A percentile compares a stretch with the other conserved stretches of the same genome.
phyloP scores from a whole-genome alignment of 2,329 filamentous ascomycete genomes.

The Calycina herbarum region DNA sequence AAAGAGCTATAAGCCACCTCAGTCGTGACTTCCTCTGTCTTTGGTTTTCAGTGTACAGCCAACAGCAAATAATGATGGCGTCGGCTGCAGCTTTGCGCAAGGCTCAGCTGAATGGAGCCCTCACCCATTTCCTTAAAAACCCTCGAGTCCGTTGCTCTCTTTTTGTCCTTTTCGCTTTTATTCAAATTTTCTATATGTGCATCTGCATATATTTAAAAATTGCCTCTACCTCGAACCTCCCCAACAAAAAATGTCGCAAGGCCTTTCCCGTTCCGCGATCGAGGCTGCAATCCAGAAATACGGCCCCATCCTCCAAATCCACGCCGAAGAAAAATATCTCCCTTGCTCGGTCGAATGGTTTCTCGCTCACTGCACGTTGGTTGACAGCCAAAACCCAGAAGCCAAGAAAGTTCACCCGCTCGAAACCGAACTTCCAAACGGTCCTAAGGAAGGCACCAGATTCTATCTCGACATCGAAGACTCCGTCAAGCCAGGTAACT shows the following conservation, averaged over 20 bases:
- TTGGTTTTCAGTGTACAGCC: not conserved
- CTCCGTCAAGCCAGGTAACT: slow-evolving; percentile 22
- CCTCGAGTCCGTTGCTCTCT: not conserved
- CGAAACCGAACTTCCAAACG: slow-evolving; percentile 21
- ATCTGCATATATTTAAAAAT: slow-evolving; percentile 9
- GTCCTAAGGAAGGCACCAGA: slow-evolving; percentile 24
- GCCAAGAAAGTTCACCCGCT: slow-evolving; percentile 25
- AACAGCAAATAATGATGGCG: not conserved
- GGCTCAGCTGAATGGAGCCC: not conserved
- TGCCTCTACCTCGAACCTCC: not conserved
- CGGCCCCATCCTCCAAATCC: slow-evolving; percentile 21
- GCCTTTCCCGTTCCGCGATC: slow-evolving; percentile 21
- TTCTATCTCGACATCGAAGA: slow-evolving; percentile 27
- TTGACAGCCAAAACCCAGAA: slow-evolving; percentile 21
- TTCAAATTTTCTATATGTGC: not conserved
- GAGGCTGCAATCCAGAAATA: slow-evolving; percentile 27
- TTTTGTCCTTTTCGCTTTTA: not conserved
- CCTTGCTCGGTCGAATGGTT: slow-evolving; percentile 28
- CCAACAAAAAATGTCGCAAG: slow-evolving; percentile 12
- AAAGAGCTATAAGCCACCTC: not conserved
- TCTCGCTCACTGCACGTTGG: slow-evolving; percentile 9
- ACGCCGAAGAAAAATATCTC: slow-evolving; percentile 27
- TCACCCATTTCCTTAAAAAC: not conserved
- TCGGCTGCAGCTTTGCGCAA: not conserved
- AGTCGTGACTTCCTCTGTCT: slow-evolving; percentile 7